Evolutionary conservation across 2,329 filamentous ascomycete species (phyloP), one percentile per base, ranked within the genome.

Genomic region (Ophiostoma sp.): DNA sequence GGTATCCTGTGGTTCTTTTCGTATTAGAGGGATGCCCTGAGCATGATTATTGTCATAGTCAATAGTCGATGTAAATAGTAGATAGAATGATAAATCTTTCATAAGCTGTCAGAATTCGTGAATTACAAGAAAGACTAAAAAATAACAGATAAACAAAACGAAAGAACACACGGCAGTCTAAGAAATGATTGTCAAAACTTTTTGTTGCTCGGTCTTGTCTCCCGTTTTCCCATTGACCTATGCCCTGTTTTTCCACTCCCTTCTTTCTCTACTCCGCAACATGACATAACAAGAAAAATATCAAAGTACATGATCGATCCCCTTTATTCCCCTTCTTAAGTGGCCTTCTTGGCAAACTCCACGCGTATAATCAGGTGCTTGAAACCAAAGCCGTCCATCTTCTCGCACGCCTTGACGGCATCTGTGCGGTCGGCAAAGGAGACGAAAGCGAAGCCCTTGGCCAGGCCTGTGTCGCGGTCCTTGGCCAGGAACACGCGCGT

Each of bases 391-490:
- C 96, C 96, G 84, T 99, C 96, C 93, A 99, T 95, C 89, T 97
- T 98, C 85, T 92, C 92, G 85, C 93, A 97, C 55, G 96, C 96
- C 86, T 92, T 93, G 78, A 93, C 93, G 78, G 96, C 96, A 83
- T 99, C 96, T 78, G 87, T 84, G 78, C 96, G 88, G 83, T 99
- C 96, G 75, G 92, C 93, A 81, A 96, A 99, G 83, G 93, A 97
- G 87, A 99, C 97, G 83, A 99, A 99, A 33, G 97, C 97, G 82
- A 99, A 99, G 76, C 96, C 96, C 90, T 99, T 99, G 79, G 96
- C 96, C 82, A 95, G 87, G 75, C 94, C 93, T 55, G 96, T 99
- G 80, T 99, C 96, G 82, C 96, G 88, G 86, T 99, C 96, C 88
- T 98, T 98, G 79, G 96, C 96, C 80, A 99, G 85, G 88, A 99